These are phyloP conservation scores for Entomortierella beljakovae DNA, from an alignment of 192 early-diverging fungal species.

Conservation along the genomic window DNA sequence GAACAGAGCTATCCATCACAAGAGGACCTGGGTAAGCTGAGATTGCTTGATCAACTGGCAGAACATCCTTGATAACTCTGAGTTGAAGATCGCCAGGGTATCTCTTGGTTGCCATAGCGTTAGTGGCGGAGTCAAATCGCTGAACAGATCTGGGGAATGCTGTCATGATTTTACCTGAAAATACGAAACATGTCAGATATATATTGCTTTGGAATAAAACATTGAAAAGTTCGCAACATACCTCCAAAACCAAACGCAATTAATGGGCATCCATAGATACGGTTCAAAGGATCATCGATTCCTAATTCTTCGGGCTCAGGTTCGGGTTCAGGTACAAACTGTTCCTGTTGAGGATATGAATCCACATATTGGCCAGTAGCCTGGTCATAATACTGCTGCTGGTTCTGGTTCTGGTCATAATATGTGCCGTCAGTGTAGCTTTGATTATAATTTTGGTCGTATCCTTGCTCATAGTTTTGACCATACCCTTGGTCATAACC, in stretches of 20 bases:
- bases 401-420: constrained; percentile 40
- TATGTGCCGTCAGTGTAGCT: constrained; percentile 32
- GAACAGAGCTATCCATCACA: constrained; percentile 60
- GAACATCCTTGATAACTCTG: constrained; percentile 56
- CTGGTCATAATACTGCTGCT: constrained; percentile 35
- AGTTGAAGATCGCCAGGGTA: constrained; percentile 63
- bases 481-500: constrained; percentile 2
- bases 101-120: constrained; percentile 45
- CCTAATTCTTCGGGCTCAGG: constrained; percentile 35
- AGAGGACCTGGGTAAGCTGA: constrained; percentile 67
- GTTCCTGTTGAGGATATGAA: constrained; percentile 32
- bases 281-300: constrained; percentile 55
- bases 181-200: background rate
- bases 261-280: constrained; percentile 66
- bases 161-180: constrained; percentile 63
- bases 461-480: constrained; percentile 23
- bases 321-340: constrained; percentile 25
- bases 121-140: constrained; percentile 40
- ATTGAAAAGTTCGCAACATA: background rate
- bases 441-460: constrained; percentile 30
- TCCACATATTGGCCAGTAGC: constrained; percentile 33
- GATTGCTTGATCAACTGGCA: constrained; percentile 50
- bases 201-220: background rate
- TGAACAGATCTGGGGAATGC: constrained; percentile 75
- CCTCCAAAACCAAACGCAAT: constrained; percentile 83